Percentiles rank a stretch among this genome's conserved stretches.
These are phyloP conservation scores for Rhododendron henanense DNA, from an alignment of 148 eudicot genomes.

Conservation along the genomic window DNA sequence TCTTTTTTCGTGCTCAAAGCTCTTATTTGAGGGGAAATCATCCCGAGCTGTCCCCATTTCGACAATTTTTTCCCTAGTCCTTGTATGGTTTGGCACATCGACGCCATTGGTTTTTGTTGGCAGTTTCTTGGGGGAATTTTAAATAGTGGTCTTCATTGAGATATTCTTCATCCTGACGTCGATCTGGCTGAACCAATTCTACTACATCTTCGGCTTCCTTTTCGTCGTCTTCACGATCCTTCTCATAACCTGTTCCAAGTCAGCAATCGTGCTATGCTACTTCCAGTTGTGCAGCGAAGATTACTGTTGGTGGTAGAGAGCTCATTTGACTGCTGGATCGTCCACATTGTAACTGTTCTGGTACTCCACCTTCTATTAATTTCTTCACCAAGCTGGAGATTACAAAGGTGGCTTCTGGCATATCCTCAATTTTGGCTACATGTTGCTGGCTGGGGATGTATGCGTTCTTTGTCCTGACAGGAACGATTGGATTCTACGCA, in stretches of 20 bases:
- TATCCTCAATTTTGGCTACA: not conserved
- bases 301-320: not conserved
- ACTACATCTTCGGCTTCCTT: not conserved
- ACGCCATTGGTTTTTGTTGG: not conserved
- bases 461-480: not conserved
- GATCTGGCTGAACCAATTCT: not conserved
- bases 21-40: conserved; percentile 2
- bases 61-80: not conserved
- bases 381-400: conserved; percentile 1
- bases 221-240: not conserved
- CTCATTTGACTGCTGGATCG: conserved; percentile 4
- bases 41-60: not conserved
- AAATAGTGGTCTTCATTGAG: not conserved
- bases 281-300: conserved; percentile 2
- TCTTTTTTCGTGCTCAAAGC: not conserved
- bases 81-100: conserved; percentile 5
- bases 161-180: not conserved
- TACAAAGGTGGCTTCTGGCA: not conserved
- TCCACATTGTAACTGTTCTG: not conserved
- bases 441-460: too few relatives aligned
- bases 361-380: not conserved
- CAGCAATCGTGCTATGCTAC: not conserved
- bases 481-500: not conserved
- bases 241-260: not conserved
- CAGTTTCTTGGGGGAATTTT: not conserved